Conservation (phyloP, 2,329 filamentous ascomycete species). For the Pseudocercospora vitis region DNA sequence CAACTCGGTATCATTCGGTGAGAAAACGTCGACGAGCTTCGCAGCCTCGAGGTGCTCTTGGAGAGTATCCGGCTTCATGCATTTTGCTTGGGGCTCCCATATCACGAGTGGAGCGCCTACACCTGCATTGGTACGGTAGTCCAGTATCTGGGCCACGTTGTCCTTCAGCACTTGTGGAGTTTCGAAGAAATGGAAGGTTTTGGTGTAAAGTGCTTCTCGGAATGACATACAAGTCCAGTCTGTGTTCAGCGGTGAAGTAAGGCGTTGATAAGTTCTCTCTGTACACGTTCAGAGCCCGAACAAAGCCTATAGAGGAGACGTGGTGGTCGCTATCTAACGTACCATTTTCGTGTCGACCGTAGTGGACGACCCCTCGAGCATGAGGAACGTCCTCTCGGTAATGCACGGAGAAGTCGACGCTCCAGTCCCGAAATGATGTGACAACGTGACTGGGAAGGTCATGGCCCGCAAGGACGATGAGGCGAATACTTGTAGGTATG, state of each 20-base stretch:
- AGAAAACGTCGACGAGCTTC: conserved; percentile 30
- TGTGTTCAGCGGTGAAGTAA: conserved; percentile 29
- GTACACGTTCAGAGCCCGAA: background rate
- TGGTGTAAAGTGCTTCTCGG: conserved; percentile 6
- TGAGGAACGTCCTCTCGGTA: conserved; percentile 18
- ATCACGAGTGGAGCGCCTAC: too few species aligned
- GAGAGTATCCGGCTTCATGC: conserved; percentile 26
- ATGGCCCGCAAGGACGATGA: conserved; percentile 27
- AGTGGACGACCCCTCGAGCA: conserved; percentile 30
- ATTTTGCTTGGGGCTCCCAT: conserved; percentile 35
- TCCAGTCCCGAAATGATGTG: conserved; percentile 25
- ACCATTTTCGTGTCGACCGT: conserved; percentile 24
- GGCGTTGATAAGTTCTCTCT: conserved; percentile 27
- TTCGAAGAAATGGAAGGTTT: conserved; percentile 33
- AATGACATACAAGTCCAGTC: conserved; percentile 19
- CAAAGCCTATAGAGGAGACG: background rate
- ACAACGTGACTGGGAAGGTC: conserved; percentile 28
- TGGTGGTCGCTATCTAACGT: background rate
- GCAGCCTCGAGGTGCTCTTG: conserved; percentile 22
- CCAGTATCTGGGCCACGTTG: conserved; percentile 7
- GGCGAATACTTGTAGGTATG: conserved; percentile 17
- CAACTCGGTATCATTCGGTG: conserved; percentile 35
- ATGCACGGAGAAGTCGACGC: conserved; percentile 23
- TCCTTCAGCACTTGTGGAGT: conserved; percentile 20
- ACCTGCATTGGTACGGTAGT: conserved; percentile 18